phyloP scores from a whole-genome alignment of 2,329 filamentous ascomycete genomes.

The Botryotinia narcissicola region DNA sequence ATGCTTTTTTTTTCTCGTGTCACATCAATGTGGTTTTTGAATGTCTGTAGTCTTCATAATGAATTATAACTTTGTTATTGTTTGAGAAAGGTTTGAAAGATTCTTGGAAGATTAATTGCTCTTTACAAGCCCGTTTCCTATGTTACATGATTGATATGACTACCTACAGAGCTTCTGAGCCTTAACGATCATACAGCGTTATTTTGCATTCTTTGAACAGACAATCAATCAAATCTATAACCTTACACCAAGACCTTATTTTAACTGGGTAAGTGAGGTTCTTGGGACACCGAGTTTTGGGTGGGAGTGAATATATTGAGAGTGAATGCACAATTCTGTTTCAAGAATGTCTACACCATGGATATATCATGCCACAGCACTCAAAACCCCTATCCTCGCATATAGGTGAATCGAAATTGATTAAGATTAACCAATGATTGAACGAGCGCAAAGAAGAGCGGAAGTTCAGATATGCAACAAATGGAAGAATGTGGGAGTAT shows the following conservation, averaged over 20 bases:
- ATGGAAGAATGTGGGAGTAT: background rate
- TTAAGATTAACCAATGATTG: background rate
- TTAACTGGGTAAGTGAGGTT: no score
- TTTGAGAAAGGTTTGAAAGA: background rate
- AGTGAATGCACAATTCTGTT: background rate
- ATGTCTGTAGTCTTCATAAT: background rate
- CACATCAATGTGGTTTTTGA: background rate
- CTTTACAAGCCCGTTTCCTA: background rate
- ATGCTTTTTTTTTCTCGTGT: background rate
- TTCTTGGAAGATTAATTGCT: background rate
- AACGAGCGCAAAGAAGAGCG: background rate
- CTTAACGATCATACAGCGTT: background rate
- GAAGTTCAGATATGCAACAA: background rate
- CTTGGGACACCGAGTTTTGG: no score
- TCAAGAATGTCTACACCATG: background rate
- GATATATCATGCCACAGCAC: fast-evolving
- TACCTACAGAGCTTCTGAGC: background rate
- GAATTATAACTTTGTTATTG: background rate
- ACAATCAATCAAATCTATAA: no score
- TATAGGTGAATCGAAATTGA: background rate
- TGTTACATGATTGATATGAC: background rate
- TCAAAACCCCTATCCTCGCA: background rate
- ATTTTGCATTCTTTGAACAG: background rate
- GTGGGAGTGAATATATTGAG: background rate
- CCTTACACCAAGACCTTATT: no score